phyloP scores from a whole-genome alignment of 805 yeast genomes.

The Metschnikowia orientalis region DNA sequence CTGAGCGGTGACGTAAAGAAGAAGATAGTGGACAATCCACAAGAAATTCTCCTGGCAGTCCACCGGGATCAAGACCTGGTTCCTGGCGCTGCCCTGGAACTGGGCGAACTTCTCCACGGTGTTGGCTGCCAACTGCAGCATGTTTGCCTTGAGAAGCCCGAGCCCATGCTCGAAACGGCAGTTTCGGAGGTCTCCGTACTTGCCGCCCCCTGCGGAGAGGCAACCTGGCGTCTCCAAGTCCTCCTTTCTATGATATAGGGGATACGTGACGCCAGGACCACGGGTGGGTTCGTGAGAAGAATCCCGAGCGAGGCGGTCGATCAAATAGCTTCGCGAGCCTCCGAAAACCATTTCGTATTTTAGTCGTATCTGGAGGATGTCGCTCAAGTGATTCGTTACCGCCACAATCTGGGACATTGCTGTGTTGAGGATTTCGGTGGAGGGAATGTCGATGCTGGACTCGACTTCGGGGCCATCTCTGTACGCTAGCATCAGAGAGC shows the following conservation, averaged over 20 bases:
- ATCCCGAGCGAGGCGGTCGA: slow-evolving; percentile 20
- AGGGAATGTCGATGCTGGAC: slow-evolving; percentile 7
- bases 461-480: slow-evolving; percentile 3
- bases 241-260: no score
- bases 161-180: slow-evolving; percentile 33
- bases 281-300: no score
- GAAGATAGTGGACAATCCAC: slow-evolving; percentile 37
- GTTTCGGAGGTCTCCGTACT: slow-evolving; percentile 25
- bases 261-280: no score
- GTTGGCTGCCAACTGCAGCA: slow-evolving; percentile 23
- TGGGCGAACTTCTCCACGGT: slow-evolving; percentile 17
- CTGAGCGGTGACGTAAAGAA: slow-evolving; percentile 33
- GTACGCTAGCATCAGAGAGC: no score
- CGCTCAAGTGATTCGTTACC: slow-evolving; percentile 23
- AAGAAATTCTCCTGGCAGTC: slow-evolving; percentile 39
- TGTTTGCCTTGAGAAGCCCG: slow-evolving; percentile 28
- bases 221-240: no score
- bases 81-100: slow-evolving; percentile 8
- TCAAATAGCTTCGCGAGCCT: slow-evolving; percentile 22
- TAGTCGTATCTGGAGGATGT: slow-evolving; percentile 22
- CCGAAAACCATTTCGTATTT: slow-evolving; percentile 25
- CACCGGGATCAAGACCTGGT: slow-evolving; percentile 24
- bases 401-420: slow-evolving; percentile 30
- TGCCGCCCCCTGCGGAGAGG: no score
- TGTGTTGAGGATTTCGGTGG: slow-evolving; percentile 26